Evolutionary conservation across 108 stramenopile species (phyloP).

Genomic region (Skeletonema tropicum): DNA sequence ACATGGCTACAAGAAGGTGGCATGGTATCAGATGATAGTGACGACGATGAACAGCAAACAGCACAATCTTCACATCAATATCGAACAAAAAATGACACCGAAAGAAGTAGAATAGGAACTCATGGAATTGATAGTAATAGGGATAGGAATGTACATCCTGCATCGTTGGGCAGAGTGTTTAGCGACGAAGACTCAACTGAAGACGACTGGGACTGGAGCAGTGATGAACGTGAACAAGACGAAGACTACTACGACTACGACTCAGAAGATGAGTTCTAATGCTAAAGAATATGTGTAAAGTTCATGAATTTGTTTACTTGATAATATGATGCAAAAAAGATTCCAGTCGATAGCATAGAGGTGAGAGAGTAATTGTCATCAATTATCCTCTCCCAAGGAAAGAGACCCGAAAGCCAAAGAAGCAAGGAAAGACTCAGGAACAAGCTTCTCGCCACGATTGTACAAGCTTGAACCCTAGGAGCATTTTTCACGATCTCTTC

Average conservation of each 20-base stretch:
- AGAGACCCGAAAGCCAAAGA: too few relatives aligned
- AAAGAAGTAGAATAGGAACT: neutral
- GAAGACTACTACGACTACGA: conserved; percentile 20
- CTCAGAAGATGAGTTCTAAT: conserved; percentile 35
- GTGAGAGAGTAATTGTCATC: neutral
- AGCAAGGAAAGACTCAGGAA: too few relatives aligned
- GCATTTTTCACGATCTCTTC: too few relatives aligned
- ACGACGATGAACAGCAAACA: conserved; percentile 8
- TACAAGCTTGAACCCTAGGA: too few relatives aligned
- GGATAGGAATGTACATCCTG: neutral
- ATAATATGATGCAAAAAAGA: neutral
- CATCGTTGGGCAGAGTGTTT: conserved; percentile 27
- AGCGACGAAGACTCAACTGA: conserved; percentile 35
- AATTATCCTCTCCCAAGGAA: neutral
- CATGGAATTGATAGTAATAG: neutral
- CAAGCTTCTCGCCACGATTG: too few relatives aligned
- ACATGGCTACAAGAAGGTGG: conserved; percentile 45
- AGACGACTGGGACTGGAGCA: conserved; percentile 7
- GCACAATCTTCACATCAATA: neutral
- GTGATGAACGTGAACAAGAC: conserved; percentile 3
- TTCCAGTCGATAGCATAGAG: neutral
- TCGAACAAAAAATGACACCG: neutral
- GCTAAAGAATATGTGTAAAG: neutral
- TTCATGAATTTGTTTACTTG: neutral
- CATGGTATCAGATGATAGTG: conserved; percentile 22